Base-by-base conservation (phyloP, 306 rosid species). In the Quillaja saponaria region DNA sequence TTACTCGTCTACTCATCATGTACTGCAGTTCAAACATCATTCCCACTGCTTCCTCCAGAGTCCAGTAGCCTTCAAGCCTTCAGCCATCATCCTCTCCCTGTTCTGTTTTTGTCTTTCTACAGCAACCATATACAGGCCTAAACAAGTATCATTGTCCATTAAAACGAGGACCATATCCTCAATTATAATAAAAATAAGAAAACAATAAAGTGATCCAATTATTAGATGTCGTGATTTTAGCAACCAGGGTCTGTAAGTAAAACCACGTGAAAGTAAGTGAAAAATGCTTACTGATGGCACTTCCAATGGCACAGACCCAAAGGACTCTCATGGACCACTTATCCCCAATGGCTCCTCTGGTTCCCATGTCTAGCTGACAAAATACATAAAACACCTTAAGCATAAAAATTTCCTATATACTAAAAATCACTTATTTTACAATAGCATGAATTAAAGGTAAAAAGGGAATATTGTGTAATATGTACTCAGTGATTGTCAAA, bases 301-400 rank as follows among this genome's bases (percentile, higher is more conserved):
- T 77, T 34, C 82, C 82, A 44, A 78, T 49, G 49, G 78, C 82
- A 46, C 82, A 78, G 10, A 46, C 42, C 82, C 82, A 78, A 17
- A 78, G 78, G 72, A 67, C 25, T 71, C 78, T 78, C 82, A 78
- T 78, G 71, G 82, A 78, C 78, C 78, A 78, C 74, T 68, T 73
- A 57, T 78, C 82, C 16, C 49, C 35, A 9, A 78, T 67, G 44
- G 50, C 75, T 78, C 82, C 78, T 59, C 78, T 77, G 50, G 62
- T 71, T n/a, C n/a, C n/a, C 78, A 72, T 67, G 35, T 8, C 67
- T 64, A 8, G 12, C 73, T 45, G 72, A 63, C 56, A 20, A 63
- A 54, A 25, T 44, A 48, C 51, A 16, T 13, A 37, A 37, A 37
- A n/a, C n/a, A n/a, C n/a, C n/a, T n/a, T n/a, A n/a, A n/a, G n/a